phyloP scores from a whole-genome alignment of 2,329 filamentous ascomycete genomes.

The Curvularia verruculosa region DNA sequence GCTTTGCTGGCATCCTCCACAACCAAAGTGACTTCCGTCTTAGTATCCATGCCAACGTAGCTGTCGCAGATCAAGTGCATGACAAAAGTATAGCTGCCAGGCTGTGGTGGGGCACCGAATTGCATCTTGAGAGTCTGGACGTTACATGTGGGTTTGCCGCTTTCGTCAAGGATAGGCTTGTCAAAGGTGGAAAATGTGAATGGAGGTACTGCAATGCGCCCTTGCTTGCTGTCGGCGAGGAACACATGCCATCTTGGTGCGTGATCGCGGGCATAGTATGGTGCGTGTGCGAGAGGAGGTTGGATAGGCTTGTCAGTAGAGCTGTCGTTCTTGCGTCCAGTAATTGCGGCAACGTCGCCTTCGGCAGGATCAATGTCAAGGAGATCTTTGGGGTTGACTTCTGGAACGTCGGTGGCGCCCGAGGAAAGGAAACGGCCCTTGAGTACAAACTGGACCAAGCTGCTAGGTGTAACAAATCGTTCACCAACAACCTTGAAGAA shows the following conservation, averaged over 20 bases:
- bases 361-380: constrained; percentile 92
- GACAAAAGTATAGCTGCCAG: constrained; percentile 91
- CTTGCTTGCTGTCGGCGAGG: constrained; percentile 90
- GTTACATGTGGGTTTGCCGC: constrained; percentile 87
- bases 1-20: constrained; percentile 91
- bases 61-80: constrained; percentile 94
- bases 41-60: constrained; percentile 92
- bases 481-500: constrained; percentile 99
- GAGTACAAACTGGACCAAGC: constrained; percentile 90
- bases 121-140: constrained; percentile 97
- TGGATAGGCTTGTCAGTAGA: constrained; percentile 69
- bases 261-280: constrained; percentile 87
- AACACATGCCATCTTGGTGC: constrained; percentile 94
- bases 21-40: constrained; percentile 85
- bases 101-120: constrained; percentile 91
- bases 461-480: constrained; percentile 87
- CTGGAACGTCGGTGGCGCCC: constrained; percentile 75
- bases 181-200: constrained; percentile 96
- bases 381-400: constrained; percentile 77
- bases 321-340: constrained; percentile 73
- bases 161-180: constrained; percentile 79
- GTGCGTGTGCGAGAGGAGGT: constrained; percentile 86
- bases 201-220: constrained; percentile 94
- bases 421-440: constrained; percentile 94
- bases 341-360: constrained; percentile 84